Evolutionary conservation across 176 grass and related monocot species (phyloP).

Genomic region (Triticum aestivum): IWGSC_CS_RefSeq_v2.1 NC_057811.1:218529815-218530314

Average conservation of each 20-base stretch:
- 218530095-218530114: not conserved
- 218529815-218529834: not conserved
- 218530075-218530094: too few relatives aligned
- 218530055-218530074: not conserved
- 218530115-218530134: too few relatives aligned
- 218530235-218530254: too few relatives aligned
- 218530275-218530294: too few relatives aligned
- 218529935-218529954: too few relatives aligned
- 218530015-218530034: not conserved
- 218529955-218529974: not conserved
- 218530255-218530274: too few relatives aligned
- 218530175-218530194: too few relatives aligned
- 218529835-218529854: not conserved
- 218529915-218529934: not conserved
- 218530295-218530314: not conserved
- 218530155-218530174: not conserved
- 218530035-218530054: not conserved
- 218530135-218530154: not conserved
- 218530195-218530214: not conserved
- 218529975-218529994: not conserved
- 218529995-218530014: not conserved
- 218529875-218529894: not conserved
- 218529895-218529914: not conserved
- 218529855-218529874: not conserved
- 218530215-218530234: too few relatives aligned